Base-by-base conservation (phyloP, 768 basidiomycete species). In the Termitomyces sp. region DNA sequence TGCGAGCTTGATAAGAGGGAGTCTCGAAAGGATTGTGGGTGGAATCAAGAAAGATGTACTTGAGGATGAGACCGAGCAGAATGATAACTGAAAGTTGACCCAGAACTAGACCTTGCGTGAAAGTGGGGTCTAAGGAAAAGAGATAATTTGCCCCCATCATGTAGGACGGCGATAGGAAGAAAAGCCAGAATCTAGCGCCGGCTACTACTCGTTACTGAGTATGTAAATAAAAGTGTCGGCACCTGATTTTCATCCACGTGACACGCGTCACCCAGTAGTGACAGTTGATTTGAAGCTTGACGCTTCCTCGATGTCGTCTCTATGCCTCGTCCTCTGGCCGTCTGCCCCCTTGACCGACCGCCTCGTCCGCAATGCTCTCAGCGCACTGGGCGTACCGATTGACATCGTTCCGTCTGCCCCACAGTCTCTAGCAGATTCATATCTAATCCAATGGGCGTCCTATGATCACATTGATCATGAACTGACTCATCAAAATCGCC, bases 11-110 rank as follows among this genome's bases (percentile, higher is more conserved):
- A 72, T 87, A 89, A 38, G 82, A 78, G 1, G 83, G 78, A 0
- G 80, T 78, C 63, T 84, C 83, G 67, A 82, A 80, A 0, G 82
- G 81, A 64, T 82, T 75, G 61, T 83, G 78, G 32, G 85, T 80
- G 7, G 91, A 86, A 67, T 97, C 93, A 64, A 99, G 88, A 70
- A 99, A 97, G 59, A 98, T 87, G 76, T 97, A 98, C 70, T 92
- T 92, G 75, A 99, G 86, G 71, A 99, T 84, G 63, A 95, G 76
- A 51, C 80, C 81, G 33, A 92, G 81, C 51, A 96, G 81, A 55
- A 90, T 68, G 48, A 94, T 78, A 67, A 99, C 89, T 28, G 94
- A 96, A 22, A 93, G 80, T 73, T 98, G 96, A 59, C 96, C 96
- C 48, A 98, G 75, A 42, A 99, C 79, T 39, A 99, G 84, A 16